Percentiles rank a stretch among this genome's conserved stretches.
Conservation (phyloP, 768 basidiomycete species). For the Lyophyllum semitale region DNA sequence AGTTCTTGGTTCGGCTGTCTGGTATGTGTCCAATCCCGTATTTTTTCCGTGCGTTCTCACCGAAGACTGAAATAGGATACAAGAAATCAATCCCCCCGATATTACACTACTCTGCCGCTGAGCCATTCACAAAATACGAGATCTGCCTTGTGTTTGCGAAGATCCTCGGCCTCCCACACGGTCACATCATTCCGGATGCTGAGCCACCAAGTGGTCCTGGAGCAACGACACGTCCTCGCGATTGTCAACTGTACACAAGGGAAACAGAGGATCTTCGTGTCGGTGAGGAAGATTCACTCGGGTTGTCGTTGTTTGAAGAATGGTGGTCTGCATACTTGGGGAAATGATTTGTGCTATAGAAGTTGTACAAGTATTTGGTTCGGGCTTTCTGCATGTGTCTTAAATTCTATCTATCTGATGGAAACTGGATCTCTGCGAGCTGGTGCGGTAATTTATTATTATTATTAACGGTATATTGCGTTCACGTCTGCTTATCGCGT, state of each 20-base stretch:
- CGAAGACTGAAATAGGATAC: constrained; percentile 24
- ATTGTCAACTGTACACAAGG: constrained; percentile 76
- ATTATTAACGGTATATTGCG: background rate
- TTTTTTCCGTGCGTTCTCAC: background rate
- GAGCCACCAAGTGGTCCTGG: constrained; percentile 63
- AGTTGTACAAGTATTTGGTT: too few relatives aligned
- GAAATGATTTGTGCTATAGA: too few relatives aligned
- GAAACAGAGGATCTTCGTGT: constrained; percentile 72
- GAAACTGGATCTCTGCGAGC: too few relatives aligned
- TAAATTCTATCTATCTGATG: too few relatives aligned
- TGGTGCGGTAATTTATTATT: too few relatives aligned
- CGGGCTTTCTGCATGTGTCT: background rate
- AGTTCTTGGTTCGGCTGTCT: constrained; percentile 77
- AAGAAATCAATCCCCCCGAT: constrained; percentile 62
- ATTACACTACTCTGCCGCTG: constrained; percentile 82
- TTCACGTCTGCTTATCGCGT: constrained; percentile 8
- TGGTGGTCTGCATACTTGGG: constrained; percentile 75
- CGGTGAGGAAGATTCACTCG: constrained; percentile 40
- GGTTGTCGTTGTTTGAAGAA: constrained; percentile 70
- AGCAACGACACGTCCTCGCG: constrained; percentile 74
- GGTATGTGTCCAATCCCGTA: constrained; percentile 37
- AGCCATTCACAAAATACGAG: constrained; percentile 90
- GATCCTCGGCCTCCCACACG: constrained; percentile 68
- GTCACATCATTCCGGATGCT: constrained; percentile 74
- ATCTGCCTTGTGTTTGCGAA: constrained; percentile 82